Conservation (phyloP, 2,329 filamentous ascomycete genomes). For the Paradendryphiella salina region DNA sequence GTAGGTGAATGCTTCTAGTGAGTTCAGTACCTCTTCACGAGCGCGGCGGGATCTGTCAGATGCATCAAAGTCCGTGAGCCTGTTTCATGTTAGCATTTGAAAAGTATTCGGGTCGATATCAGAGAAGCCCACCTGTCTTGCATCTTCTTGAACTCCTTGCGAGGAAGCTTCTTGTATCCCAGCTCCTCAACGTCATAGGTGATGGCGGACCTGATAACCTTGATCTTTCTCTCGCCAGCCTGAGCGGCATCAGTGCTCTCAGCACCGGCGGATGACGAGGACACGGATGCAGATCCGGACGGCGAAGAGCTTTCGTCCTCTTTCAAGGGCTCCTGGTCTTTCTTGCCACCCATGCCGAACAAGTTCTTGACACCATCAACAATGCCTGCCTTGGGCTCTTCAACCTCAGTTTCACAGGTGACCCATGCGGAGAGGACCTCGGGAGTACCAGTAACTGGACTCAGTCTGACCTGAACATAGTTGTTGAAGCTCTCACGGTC, state of each 20-base stretch:
- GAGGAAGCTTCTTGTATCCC: slow-evolving; percentile 60
- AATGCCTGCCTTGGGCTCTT: slow-evolving; percentile 74
- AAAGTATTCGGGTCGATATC: background rate
- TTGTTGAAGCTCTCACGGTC: slow-evolving; percentile 75
- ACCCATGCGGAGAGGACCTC: slow-evolving; percentile 75
- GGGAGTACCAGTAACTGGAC: slow-evolving; percentile 74
- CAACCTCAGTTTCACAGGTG: slow-evolving; percentile 78
- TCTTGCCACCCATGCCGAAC: slow-evolving; percentile 91
- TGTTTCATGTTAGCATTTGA: slow-evolving; percentile 40
- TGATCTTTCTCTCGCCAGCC: slow-evolving; percentile 53
- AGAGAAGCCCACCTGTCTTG: slow-evolving; percentile 57
- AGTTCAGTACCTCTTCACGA: slow-evolving; percentile 86
- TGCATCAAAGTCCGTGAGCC: slow-evolving; percentile 79
- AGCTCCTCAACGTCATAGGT: slow-evolving; percentile 51
- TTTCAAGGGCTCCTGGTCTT: slow-evolving; percentile 73
- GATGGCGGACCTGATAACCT: slow-evolving; percentile 57
- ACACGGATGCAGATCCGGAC: slow-evolving; percentile 51
- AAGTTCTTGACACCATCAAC: slow-evolving; percentile 95
- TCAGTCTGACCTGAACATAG: slow-evolving; percentile 75
- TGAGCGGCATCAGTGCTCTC: slow-evolving; percentile 56
- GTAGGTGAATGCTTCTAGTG: slow-evolving; percentile 93
- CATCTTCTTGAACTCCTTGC: slow-evolving; percentile 62
- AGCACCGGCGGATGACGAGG: slow-evolving; percentile 51
- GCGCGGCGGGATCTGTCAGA: slow-evolving; percentile 77
- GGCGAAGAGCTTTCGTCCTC: slow-evolving; percentile 52